Percentiles rank a stretch among this genome's conserved stretches.
These are phyloP conservation scores for Pythium diclinum DNA, from an alignment of 352 stramenopile genomes.

Conservation along the genomic window DNA sequence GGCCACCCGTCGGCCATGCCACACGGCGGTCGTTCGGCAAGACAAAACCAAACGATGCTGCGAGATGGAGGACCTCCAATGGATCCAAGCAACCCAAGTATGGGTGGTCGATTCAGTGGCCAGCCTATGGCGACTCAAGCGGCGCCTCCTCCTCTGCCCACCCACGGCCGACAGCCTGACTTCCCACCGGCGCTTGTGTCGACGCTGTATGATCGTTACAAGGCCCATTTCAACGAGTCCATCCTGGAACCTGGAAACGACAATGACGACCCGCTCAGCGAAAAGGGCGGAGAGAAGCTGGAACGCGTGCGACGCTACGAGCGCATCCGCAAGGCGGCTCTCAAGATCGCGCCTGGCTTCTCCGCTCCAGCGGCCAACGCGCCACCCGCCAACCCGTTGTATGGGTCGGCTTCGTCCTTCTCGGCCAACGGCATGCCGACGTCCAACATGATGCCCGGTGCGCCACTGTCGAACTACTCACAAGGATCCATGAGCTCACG, in stretches of 20 bases:
- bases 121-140: neutral
- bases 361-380: conserved; percentile 19
- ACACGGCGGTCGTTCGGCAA: neutral
- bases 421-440: neutral
- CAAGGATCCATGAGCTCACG: conserved; percentile 23
- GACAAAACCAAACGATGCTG: neutral
- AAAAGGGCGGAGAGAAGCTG: conserved; percentile 64
- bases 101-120: conserved; percentile 1
- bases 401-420: neutral
- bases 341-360: conserved; percentile 68
- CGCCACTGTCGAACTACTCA: conserved; percentile 9
- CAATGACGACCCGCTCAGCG: conserved; percentile 74
- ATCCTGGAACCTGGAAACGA: conserved; percentile 64
- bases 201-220: conserved; percentile 64
- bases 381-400: neutral
- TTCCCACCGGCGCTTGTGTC: conserved; percentile 56
- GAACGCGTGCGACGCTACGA: conserved; percentile 64
- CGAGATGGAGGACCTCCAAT: neutral
- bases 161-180: conserved; percentile 45
- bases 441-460: conserved; percentile 2
- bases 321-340: conserved; percentile 46
- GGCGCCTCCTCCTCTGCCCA: conserved; percentile 24
- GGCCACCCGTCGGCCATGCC: neutral
- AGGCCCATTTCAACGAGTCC: conserved; percentile 66
- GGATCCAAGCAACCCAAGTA: neutral